Percentiles rank a stretch among this genome's conserved stretches.
phyloP scores from a whole-genome alignment of 352 stramenopile genomes.

The Pythium phragmitis region DNA sequence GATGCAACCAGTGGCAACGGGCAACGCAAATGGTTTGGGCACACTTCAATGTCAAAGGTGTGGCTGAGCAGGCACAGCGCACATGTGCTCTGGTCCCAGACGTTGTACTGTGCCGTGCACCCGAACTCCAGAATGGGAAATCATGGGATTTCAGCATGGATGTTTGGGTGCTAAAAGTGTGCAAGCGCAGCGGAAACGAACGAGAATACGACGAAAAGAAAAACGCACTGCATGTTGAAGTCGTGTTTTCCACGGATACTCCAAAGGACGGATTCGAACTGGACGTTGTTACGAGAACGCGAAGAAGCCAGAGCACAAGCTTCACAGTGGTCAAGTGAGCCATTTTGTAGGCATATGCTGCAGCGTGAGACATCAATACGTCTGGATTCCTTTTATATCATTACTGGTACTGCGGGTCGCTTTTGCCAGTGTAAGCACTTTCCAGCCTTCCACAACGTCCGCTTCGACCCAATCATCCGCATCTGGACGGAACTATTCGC shows the following conservation, averaged over 20 bases:
- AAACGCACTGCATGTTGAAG: conserved; percentile 15
- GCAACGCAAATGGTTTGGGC: too few relatives aligned
- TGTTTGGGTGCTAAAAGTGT: background rate
- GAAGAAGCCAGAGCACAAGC: conserved; percentile 2
- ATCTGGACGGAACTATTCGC: background rate
- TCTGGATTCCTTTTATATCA: too few relatives aligned
- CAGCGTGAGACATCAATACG: background rate
- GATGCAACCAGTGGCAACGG: conserved; percentile 12
- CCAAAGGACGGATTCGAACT: background rate
- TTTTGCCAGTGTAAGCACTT: too few relatives aligned
- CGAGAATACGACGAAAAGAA: background rate
- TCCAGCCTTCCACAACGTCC: background rate
- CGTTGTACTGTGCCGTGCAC: background rate
- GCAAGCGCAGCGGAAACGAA: background rate
- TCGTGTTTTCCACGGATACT: background rate
- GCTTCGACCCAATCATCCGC: too few relatives aligned
- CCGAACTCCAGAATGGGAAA: background rate
- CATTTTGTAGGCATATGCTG: background rate
- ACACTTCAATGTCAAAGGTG: too few relatives aligned
- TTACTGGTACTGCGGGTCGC: too few relatives aligned
- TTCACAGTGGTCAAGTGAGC: background rate
- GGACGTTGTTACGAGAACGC: conserved; percentile 1
- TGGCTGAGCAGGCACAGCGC: too few relatives aligned
- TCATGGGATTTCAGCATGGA: background rate
- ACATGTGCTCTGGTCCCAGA: too few relatives aligned